Conservation (phyloP, 768 basidiomycete genomes). For the Gymnopilus dilepis region DNA sequence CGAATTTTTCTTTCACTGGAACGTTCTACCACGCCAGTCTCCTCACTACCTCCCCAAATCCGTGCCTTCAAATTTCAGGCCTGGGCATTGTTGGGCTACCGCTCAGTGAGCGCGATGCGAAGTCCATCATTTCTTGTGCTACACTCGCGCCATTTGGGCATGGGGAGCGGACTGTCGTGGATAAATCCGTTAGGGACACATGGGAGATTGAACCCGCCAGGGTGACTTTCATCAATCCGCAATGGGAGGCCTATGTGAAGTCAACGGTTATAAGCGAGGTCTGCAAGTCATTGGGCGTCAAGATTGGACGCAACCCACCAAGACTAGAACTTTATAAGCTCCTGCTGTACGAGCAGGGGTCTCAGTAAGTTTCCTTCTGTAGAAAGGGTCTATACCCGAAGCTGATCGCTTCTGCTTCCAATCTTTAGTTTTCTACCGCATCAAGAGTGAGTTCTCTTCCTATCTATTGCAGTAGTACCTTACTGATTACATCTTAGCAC, state of each 20-base stretch:
- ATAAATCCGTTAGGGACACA: conserved; percentile 50
- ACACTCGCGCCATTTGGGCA: conserved; percentile 50
- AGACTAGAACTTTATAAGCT: conserved; percentile 47
- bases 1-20: conserved; percentile 37
- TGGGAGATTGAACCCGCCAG: conserved; percentile 50
- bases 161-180: conserved; percentile 45
- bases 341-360: conserved; percentile 47
- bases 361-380: conserved; percentile 32
- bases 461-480: too few relatives aligned
- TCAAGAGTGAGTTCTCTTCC: conserved; percentile 41
- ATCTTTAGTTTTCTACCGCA: conserved; percentile 48
- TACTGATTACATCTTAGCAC: conserved; percentile 39
- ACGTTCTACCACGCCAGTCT: conserved; percentile 33
- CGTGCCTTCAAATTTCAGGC: conserved; percentile 42
- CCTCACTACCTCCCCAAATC: conserved; percentile 43
- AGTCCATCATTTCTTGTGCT: conserved; percentile 39
- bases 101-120: conserved; percentile 43
- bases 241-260: conserved; percentile 39
- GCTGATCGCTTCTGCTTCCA: too few relatives aligned
- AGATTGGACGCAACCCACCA: conserved; percentile 29
- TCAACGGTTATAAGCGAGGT: conserved; percentile 33
- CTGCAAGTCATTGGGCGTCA: conserved; percentile 43
- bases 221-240: conserved; percentile 44
- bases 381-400: conserved; percentile 33
- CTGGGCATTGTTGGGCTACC: conserved; percentile 50